A percentile compares a stretch with the other conserved stretches of the same genome.
Evolutionary conservation across 1,139 yeast genomes (phyloP).

Genomic region (Taphrina wiesneri): DNA sequence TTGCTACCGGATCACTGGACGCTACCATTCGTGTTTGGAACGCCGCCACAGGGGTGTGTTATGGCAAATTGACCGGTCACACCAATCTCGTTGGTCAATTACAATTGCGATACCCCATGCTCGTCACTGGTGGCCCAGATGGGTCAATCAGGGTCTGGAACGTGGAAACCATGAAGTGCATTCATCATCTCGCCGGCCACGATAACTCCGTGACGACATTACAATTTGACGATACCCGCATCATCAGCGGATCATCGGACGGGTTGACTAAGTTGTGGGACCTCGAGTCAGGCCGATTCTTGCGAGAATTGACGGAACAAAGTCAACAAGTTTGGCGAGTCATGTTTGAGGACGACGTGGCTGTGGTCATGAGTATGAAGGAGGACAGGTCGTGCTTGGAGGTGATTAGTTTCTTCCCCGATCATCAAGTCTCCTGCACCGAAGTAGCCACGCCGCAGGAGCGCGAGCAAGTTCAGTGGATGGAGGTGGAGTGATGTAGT

Average conservation of each 20-base stretch:
- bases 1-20: constrained; percentile 84
- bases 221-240: constrained; percentile 79
- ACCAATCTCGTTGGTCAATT: constrained; percentile 85
- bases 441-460: neutral
- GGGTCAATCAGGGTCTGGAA: constrained; percentile 91
- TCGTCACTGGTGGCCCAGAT: constrained; percentile 98
- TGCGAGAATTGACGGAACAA: constrained; percentile 47
- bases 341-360: constrained; percentile 49
- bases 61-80: constrained; percentile 76
- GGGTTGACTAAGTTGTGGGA: constrained; percentile 84
- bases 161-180: constrained; percentile 69
- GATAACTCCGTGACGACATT: constrained; percentile 89
- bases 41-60: constrained; percentile 67
- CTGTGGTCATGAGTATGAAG: constrained; percentile 43
- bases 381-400: constrained; percentile 31
- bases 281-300: constrained; percentile 63
- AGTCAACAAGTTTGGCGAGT: constrained; percentile 51
- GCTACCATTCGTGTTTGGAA: constrained; percentile 89
- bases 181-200: constrained; percentile 78
- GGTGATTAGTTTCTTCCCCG: constrained; percentile 26
- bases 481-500: neutral
- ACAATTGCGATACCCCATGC: constrained; percentile 69
- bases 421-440: constrained; percentile 15
- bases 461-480: constrained; percentile 2
- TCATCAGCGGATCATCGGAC: constrained; percentile 81